Percentiles rank a stretch among this genome's conserved stretches.
phyloP scores from a whole-genome alignment of 2,329 filamentous ascomycete genomes.

The Venturia asperata region DNA sequence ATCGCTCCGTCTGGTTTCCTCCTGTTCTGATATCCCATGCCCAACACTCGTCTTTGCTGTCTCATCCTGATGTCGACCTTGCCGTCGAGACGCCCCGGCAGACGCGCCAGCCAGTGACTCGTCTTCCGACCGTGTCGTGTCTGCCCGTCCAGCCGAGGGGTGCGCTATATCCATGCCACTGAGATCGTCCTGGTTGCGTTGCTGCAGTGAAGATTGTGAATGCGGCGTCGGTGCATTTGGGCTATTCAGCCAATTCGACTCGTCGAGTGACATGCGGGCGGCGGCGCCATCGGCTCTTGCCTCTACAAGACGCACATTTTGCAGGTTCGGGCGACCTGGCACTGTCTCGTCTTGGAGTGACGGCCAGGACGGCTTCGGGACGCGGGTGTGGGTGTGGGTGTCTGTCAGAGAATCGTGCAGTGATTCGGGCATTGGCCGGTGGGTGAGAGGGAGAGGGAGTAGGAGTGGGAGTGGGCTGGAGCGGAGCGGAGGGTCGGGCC shows the following conservation, averaged over 20 bases:
- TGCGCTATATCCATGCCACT: not conserved
- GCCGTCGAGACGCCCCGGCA: not conserved
- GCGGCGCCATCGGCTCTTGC: not conserved
- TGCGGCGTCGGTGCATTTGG: not conserved
- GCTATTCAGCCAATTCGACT: not conserved
- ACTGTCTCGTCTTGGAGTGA: not conserved
- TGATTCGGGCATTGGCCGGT: not conserved
- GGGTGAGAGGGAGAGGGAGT: not conserved
- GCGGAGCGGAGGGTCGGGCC: not conserved
- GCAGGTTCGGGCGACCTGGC: not conserved
- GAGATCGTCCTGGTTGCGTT: not conserved
- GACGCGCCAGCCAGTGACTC: not conserved
- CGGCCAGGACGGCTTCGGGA: not conserved
- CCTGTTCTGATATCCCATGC: not conserved
- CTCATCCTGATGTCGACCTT: not conserved
- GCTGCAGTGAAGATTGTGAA: not conserved
- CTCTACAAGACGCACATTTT: not conserved
- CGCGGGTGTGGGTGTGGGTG: not conserved
- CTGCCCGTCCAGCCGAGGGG: not conserved
- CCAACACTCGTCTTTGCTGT: not conserved
- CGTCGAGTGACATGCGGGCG: not conserved
- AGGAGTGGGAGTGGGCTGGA: not conserved
- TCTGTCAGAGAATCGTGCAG: slow-evolving; percentile 8
- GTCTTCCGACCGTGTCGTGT: not conserved
- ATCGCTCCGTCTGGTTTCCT: not conserved